Evolutionary conservation across 1,284 basidiomycete species (phyloP).

Genomic region (Kwoniella shivajii): DNA sequence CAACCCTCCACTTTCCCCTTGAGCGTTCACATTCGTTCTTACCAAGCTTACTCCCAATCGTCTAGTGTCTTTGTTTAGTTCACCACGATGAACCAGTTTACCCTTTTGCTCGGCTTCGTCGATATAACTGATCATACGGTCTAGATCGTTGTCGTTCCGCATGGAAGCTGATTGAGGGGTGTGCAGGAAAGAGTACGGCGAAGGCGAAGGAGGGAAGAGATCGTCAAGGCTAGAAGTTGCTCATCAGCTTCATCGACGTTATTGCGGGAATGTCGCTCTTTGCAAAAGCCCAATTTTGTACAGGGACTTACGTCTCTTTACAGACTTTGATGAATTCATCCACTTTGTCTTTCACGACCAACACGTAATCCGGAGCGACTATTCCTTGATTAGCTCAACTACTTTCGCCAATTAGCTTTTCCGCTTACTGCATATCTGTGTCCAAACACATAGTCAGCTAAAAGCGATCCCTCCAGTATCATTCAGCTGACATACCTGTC

Average conservation of each 20-base stretch:
- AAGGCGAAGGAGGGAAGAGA: slow-evolving; percentile 46
- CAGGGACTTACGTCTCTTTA: slow-evolving; percentile 59
- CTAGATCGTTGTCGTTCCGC: slow-evolving; percentile 61
- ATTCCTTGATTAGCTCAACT: background rate
- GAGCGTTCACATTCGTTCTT: slow-evolving; percentile 62
- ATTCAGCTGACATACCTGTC: slow-evolving; percentile 68
- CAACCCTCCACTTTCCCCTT: slow-evolving; percentile 61
- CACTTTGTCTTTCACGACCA: slow-evolving; percentile 67
- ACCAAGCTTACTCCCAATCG: slow-evolving; percentile 54
- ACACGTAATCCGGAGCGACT: slow-evolving; percentile 72
- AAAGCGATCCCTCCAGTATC: too few species aligned
- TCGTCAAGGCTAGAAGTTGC: slow-evolving; percentile 10
- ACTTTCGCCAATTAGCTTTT: background rate
- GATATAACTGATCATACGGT: slow-evolving; percentile 66
- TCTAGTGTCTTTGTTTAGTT: slow-evolving; percentile 60
- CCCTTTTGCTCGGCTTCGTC: slow-evolving; percentile 65
- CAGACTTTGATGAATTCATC: slow-evolving; percentile 66
- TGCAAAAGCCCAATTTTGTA: too few species aligned
- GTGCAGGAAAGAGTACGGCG: slow-evolving; percentile 55
- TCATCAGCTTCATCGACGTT: too few species aligned
- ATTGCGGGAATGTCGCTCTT: too few species aligned
- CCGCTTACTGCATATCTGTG: slow-evolving; percentile 46
- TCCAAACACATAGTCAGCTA: background rate
- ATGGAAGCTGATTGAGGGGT: slow-evolving; percentile 60
- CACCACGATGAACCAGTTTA: slow-evolving; percentile 69